Percentiles rank a stretch among this genome's conserved stretches.
Conservation (phyloP, 148 eudicot species). For the Pharnaceum exiguum region DNA sequence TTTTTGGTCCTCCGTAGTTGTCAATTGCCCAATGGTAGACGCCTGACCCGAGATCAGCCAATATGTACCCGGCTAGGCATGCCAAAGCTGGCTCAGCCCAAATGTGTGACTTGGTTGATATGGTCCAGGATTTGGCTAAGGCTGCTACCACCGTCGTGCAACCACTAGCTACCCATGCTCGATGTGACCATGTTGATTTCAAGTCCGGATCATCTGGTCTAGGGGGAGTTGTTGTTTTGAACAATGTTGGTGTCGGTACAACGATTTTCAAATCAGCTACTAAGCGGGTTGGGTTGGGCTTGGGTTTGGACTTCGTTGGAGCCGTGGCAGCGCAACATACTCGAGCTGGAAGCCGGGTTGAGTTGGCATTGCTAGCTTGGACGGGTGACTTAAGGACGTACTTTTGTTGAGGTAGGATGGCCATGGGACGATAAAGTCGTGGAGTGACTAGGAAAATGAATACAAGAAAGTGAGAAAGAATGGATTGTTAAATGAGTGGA, state of each 20-base stretch:
- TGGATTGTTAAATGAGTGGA: background rate
- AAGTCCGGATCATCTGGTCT: slow-evolving; percentile 44
- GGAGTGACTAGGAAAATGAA: background rate
- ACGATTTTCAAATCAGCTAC: slow-evolving; percentile 4
- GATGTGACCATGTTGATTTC: slow-evolving; percentile 69
- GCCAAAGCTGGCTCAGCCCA: slow-evolving; percentile 61
- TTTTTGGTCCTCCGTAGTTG: slow-evolving; percentile 55
- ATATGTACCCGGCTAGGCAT: slow-evolving; percentile 51
- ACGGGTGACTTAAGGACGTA: slow-evolving; percentile 18
- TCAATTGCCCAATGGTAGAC: slow-evolving; percentile 94
- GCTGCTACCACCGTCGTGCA: slow-evolving; percentile 59
- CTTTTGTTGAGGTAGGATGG: slow-evolving; percentile 46
- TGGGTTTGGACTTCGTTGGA: slow-evolving; percentile 21
- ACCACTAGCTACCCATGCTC: slow-evolving; percentile 71
- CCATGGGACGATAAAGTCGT: slow-evolving; percentile 29
- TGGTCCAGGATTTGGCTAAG: slow-evolving; percentile 40
- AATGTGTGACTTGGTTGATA: slow-evolving; percentile 30
- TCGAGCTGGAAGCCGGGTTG: slow-evolving; percentile 4
- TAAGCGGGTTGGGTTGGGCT: slow-evolving; percentile 5
- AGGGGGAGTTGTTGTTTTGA: slow-evolving; percentile 7
- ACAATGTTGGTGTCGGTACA: background rate
- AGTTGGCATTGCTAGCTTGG: slow-evolving; percentile 5
- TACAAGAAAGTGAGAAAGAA: background rate
- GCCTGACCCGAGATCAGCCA: slow-evolving; percentile 88
- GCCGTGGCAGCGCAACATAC: slow-evolving; percentile 33